Evolutionary conservation across 2,329 filamentous ascomycete species (phyloP).

Genomic region (Penicillium sp.): DNA sequence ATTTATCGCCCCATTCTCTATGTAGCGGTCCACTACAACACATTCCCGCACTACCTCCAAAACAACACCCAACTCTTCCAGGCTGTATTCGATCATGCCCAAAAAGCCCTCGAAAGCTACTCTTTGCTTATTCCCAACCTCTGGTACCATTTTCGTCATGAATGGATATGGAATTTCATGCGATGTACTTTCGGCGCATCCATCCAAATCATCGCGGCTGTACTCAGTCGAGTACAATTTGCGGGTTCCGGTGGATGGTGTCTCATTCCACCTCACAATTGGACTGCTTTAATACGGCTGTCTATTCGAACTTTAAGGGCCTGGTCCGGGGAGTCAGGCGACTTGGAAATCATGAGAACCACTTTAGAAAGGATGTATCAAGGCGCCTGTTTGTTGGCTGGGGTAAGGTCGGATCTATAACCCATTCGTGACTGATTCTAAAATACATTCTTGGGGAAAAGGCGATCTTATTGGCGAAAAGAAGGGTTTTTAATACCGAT

Average conservation of each 20-base stretch:
- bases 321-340: slow-evolving; percentile 24
- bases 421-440: background rate
- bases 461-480: no score
- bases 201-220: slow-evolving; percentile 24
- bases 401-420: slow-evolving; percentile 14
- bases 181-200: slow-evolving; percentile 22
- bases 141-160: slow-evolving; percentile 27
- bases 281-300: slow-evolving; percentile 23
- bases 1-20: slow-evolving; percentile 28
- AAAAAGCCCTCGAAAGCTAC: slow-evolving; percentile 26
- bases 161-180: slow-evolving; percentile 28
- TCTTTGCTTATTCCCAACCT: slow-evolving; percentile 21
- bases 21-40: slow-evolving; percentile 25
- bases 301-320: slow-evolving; percentile 21
- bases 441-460: background rate
- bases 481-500: background rate
- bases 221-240: slow-evolving; percentile 18
- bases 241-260: slow-evolving; percentile 8
- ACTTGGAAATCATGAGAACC: slow-evolving; percentile 25
- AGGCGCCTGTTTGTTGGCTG: slow-evolving; percentile 25
- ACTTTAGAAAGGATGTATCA: slow-evolving; percentile 29
- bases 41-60: slow-evolving; percentile 21
- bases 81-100: slow-evolving; percentile 19
- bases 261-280: slow-evolving; percentile 19
- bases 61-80: slow-evolving; percentile 8